phyloP scores from a whole-genome alignment of 2,329 filamentous ascomycete species.

The Ascocoryne sarcoides region DNA sequence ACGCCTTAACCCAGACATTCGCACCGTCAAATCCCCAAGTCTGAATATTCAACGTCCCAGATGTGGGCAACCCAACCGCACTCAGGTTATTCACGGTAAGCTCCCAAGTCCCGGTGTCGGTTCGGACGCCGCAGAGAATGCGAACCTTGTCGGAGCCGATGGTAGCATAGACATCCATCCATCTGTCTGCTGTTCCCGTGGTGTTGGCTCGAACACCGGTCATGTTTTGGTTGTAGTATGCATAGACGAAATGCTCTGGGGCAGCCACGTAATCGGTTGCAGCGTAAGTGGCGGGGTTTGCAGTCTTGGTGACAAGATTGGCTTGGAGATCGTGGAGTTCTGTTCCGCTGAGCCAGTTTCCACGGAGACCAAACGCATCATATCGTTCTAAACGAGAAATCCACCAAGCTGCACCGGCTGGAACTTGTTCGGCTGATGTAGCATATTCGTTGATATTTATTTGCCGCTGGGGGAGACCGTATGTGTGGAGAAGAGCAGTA shows the following conservation, averaged over 20 bases:
- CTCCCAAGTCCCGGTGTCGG: conserved; percentile 7
- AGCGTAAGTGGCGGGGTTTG: background rate
- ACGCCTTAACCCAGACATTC: conserved; percentile 13
- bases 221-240: conserved; percentile 37
- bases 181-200: conserved; percentile 19
- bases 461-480: conserved; percentile 7
- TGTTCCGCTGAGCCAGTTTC: conserved; percentile 11
- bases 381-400: conserved; percentile 14
- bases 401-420: conserved; percentile 10
- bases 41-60: conserved; percentile 7
- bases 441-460: conserved; percentile 19
- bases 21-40: conserved; percentile 18
- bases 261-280: conserved; percentile 29
- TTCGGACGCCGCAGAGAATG: conserved; percentile 3
- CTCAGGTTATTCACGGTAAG: conserved; percentile 6
- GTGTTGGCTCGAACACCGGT: conserved; percentile 32
- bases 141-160: conserved; percentile 4
- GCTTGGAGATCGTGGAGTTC: conserved; percentile 14
- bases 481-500: conserved; percentile 16
- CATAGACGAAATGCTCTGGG: conserved; percentile 37
- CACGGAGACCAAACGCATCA: conserved; percentile 13
- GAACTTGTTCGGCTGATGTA: conserved; percentile 9
- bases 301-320: conserved; percentile 8
- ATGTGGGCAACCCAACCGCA: conserved; percentile 6
- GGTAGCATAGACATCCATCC: conserved; percentile 11